These are phyloP conservation scores for Triglochin maritima DNA, from an alignment of 106 monocot species.

Conservation along the genomic window DNA sequence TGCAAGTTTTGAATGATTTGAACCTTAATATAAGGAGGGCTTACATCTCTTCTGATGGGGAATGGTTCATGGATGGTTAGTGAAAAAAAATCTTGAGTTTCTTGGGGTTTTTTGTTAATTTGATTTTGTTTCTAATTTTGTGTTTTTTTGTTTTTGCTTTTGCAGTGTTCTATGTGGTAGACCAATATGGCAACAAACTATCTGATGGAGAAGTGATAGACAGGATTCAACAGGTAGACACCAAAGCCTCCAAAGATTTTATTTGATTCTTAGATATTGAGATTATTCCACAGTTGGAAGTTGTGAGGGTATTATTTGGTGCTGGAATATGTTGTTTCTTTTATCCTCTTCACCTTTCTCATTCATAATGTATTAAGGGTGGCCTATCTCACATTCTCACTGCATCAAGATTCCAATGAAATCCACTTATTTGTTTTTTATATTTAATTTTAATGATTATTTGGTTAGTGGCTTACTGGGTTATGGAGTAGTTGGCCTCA, in stretches of 20 bases:
- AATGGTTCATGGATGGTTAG: slow-evolving; percentile 97
- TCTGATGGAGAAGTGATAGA: slow-evolving; percentile 44
- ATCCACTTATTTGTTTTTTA: too few relatives aligned
- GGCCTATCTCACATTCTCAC: too few relatives aligned
- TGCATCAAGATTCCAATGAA: too few relatives aligned
- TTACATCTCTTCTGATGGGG: slow-evolving; percentile 92
- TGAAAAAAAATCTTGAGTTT: neutral
- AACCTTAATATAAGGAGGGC: slow-evolving; percentile 80
- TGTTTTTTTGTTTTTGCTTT: slow-evolving; percentile 1
- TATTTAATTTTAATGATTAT: too few relatives aligned
- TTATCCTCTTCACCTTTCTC: too few relatives aligned
- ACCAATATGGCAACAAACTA: slow-evolving; percentile 48
- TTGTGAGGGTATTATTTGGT: too few relatives aligned
- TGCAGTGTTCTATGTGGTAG: slow-evolving; percentile 36
- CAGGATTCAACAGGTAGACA: slow-evolving; percentile 40
- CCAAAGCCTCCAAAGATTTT: neutral
- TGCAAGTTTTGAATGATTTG: slow-evolving; percentile 78
- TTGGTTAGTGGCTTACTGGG: too few relatives aligned
- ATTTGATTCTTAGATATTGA: neutral
- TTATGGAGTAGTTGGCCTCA: too few relatives aligned
- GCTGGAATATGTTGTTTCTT: too few relatives aligned
- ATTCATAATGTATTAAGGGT: too few relatives aligned
- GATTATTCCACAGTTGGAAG: too few relatives aligned
- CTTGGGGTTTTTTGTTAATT: neutral
- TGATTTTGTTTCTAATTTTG: neutral